Evolutionary conservation across 805 yeast genomes (phyloP).

Genomic region (Brettanomyces custersianus): DNA sequence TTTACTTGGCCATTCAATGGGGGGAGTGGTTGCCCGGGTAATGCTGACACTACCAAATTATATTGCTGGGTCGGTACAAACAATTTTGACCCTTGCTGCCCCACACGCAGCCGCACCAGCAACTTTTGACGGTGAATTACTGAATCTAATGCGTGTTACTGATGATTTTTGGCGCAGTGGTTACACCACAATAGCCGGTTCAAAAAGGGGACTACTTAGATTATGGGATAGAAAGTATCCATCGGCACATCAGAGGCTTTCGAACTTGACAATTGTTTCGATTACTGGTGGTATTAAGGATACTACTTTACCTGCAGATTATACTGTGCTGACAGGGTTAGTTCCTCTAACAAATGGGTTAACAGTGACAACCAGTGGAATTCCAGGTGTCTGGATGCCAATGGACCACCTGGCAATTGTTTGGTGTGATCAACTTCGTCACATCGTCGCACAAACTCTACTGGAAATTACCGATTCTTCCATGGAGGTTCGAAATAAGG

Average conservation of each 20-base stretch:
- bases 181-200: conserved; percentile 20
- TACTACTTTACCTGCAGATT: conserved; percentile 80
- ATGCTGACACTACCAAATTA: conserved; percentile 78
- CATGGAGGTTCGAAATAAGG: conserved; percentile 41
- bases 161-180: conserved; percentile 78
- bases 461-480: conserved; percentile 51
- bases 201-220: background rate
- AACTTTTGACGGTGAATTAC: conserved; percentile 83
- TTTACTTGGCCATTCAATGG: conserved; percentile 91
- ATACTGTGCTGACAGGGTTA: conserved; percentile 62
- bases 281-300: conserved; percentile 86
- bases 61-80: conserved; percentile 60
- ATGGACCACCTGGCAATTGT: conserved; percentile 92
- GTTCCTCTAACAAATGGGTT: conserved; percentile 73
- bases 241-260: conserved; percentile 38
- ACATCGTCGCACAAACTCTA: conserved; percentile 48
- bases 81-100: conserved; percentile 77
- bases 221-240: no score
- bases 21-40: conserved; percentile 87
- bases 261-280: conserved; percentile 63
- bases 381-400: conserved; percentile 89
- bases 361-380: conserved; percentile 74
- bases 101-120: conserved; percentile 93
- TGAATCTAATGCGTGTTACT: conserved; percentile 61
- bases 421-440: conserved; percentile 88